phyloP scores from a whole-genome alignment of 2,329 filamentous ascomycete species.

The Nothomitra cinnamomea region DNA sequence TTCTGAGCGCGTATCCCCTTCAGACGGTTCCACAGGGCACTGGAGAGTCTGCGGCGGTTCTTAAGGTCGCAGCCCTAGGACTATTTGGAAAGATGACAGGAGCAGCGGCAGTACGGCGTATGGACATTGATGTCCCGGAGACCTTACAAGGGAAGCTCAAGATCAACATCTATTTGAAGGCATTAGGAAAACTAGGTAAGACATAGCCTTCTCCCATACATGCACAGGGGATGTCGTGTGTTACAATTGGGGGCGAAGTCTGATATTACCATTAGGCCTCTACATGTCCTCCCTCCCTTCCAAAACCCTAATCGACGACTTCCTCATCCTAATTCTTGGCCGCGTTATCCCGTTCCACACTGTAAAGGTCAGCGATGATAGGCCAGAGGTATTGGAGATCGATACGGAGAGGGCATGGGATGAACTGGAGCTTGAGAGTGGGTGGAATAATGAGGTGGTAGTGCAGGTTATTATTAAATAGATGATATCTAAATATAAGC shows the following conservation, averaged over 20 bases:
- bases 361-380: conserved; percentile 38
- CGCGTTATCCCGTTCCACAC: conserved; percentile 49
- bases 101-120: conserved; percentile 54
- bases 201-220: too few species aligned
- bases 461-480: conserved; percentile 40
- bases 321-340: conserved; percentile 61
- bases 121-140: conserved; percentile 37
- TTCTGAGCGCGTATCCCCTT: conserved; percentile 58
- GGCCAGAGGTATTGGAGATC: conserved; percentile 51
- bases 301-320: conserved; percentile 42
- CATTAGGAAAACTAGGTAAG: conserved; percentile 59
- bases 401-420: conserved; percentile 66
- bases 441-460: conserved; percentile 67
- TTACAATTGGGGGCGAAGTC: too few species aligned
- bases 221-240: too few species aligned
- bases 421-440: conserved; percentile 48
- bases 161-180: conserved; percentile 57
- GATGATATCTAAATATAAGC: too few species aligned
- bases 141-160: conserved; percentile 39
- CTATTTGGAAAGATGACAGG: conserved; percentile 82
- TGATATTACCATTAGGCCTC: conserved; percentile 33
- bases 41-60: conserved; percentile 11
- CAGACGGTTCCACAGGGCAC: conserved; percentile 13
- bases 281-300: conserved; percentile 55
- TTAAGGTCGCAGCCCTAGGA: conserved; percentile 54